phyloP scores from a whole-genome alignment of 768 basidiomycete genomes.

The Serendipita sp. region DNA sequence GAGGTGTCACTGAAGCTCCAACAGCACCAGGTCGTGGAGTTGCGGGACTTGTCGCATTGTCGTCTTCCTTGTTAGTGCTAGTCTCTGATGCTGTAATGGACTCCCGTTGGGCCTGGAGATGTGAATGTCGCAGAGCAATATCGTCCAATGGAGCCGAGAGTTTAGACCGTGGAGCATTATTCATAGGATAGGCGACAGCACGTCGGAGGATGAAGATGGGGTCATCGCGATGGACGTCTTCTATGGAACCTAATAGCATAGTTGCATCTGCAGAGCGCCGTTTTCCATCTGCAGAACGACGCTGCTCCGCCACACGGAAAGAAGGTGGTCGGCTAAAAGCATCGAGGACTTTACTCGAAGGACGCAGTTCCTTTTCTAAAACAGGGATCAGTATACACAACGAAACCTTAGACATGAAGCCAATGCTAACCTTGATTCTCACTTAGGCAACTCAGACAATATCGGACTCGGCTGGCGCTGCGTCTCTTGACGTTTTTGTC shows the following conservation, averaged over 20 bases:
- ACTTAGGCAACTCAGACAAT: slow-evolving; percentile 47
- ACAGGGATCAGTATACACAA: slow-evolving; percentile 7
- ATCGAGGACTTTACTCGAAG: slow-evolving; percentile 73
- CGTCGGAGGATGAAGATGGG: slow-evolving; percentile 83
- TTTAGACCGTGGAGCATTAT: slow-evolving; percentile 44
- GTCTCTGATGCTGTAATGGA: slow-evolving; percentile 6
- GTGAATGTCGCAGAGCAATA: slow-evolving; percentile 54
- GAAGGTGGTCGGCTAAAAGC: slow-evolving; percentile 61
- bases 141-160: slow-evolving; percentile 70
- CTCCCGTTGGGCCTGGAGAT: slow-evolving; percentile 35
- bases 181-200: slow-evolving; percentile 54
- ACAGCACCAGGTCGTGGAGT: slow-evolving; percentile 11
- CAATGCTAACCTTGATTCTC: slow-evolving; percentile 45
- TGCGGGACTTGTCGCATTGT: slow-evolving; percentile 6
- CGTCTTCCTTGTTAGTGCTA: slow-evolving; percentile 2
- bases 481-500: slow-evolving; percentile 73
- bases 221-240: slow-evolving; percentile 68
- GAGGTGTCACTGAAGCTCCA: slow-evolving; percentile 18
- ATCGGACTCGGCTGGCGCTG: slow-evolving; percentile 64
- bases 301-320: slow-evolving; percentile 40
- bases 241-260: slow-evolving; percentile 45
- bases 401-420: slow-evolving; percentile 6
- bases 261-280: slow-evolving; percentile 78
- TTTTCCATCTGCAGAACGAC: slow-evolving; percentile 43
- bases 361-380: slow-evolving; percentile 59